Base-by-base conservation (phyloP, 2,329 filamentous ascomycete genomes). In the Endoconidiophora polonica region DNA sequence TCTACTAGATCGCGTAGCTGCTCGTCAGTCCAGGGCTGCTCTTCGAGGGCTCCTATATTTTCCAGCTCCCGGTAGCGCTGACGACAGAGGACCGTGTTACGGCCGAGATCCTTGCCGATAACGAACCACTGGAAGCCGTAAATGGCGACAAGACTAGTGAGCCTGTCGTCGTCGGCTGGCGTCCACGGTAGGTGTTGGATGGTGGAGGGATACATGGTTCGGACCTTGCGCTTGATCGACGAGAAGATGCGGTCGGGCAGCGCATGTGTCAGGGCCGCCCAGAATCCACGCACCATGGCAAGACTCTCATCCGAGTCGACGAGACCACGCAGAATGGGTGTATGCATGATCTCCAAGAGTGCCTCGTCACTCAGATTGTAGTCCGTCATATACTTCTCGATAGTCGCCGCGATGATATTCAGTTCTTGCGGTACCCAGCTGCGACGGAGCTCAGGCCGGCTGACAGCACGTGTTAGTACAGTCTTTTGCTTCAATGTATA, bases 261-360 rank as follows among this genome's bases (percentile, higher is more conserved):
- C 5, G 47, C 43, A 6, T 47, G 37, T 5, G 44, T 41, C 3
- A 53, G 44, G 14, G 20, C 14, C 3, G 22, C 12, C 51, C 51
- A 53, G 22, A 49, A 36, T 2, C 33, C 43, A 5, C 47, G 43
- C 9, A 53, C 42, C 22, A 49, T 36, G 7, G 20, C 39, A 3
- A 53, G 38, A 1, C 45, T 38, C 24, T 43, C 44, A n/a, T 41
- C 33, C 3, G 37, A 50, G 26, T 49, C 42, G 29, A 53, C 44
- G 14, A 53, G 29, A 14, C 42, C 39, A 22, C 51, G 51, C 26
- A 53, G 38, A 20, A 53, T 44, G 20, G 51, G 51, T 16, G 51
- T 53, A 24, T 53, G 44, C 2, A 53, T 36, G 5, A 50, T 47
- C 22, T 49, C 36, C 12, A 37, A 38, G 9, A 53, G 46, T 12